Percentiles rank a stretch among this genome's conserved stretches.
Conservation (phyloP, 306 rosid genomes). For the Sindora glabra region DNA sequence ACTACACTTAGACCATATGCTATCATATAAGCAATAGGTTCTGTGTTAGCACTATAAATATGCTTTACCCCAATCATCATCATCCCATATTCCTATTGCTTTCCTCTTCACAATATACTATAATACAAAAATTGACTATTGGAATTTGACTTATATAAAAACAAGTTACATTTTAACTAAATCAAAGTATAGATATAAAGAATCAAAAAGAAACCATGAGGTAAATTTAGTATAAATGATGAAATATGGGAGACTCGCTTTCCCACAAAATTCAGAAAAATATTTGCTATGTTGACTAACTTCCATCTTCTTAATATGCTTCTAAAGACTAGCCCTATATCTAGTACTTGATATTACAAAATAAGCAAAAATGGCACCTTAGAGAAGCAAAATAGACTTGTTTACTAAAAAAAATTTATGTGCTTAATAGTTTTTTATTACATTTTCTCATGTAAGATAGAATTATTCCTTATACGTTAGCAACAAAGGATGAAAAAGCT, state of each 20-base stretch:
- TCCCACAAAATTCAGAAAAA: conserved; percentile 83
- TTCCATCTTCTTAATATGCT: conserved; percentile 95
- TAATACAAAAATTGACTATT: neutral
- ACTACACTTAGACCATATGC: too few relatives aligned
- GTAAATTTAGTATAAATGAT: neutral
- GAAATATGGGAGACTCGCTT: conserved; percentile 27
- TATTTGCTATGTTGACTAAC: conserved; percentile 80
- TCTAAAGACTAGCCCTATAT: conserved; percentile 74
- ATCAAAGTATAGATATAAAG: neutral
- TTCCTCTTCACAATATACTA: conserved; percentile 85
- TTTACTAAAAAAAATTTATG: neutral
- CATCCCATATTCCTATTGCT: conserved; percentile 85
- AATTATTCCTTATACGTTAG: neutral
- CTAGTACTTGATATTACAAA: conserved; percentile 50
- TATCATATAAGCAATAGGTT: too few relatives aligned
- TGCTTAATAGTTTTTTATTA: too few relatives aligned
- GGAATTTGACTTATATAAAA: neutral
- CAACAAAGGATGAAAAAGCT: neutral
- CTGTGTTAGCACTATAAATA: too few relatives aligned
- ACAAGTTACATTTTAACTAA: neutral
- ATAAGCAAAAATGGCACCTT: too few relatives aligned
- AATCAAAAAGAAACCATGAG: too few relatives aligned
- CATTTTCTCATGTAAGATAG: too few relatives aligned
- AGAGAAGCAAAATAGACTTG: neutral
- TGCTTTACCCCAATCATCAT: conserved; percentile 90